Evolutionary conservation across 1,139 yeast species (phyloP).

Genomic region (Saccharomyces hybrid): DNA sequence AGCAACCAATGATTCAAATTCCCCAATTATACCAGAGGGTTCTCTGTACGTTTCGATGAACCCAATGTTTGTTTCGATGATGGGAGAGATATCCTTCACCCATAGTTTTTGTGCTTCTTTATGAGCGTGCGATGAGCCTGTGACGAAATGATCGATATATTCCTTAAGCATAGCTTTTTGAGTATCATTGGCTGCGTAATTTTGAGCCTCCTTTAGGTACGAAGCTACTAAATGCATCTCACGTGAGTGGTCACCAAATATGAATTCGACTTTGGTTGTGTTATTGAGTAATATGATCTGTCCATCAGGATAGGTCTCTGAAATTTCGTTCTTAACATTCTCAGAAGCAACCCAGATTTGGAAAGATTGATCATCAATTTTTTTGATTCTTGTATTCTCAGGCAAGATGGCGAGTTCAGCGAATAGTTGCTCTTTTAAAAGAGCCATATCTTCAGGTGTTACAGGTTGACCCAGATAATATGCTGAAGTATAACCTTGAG

Average conservation of each 20-base stretch:
- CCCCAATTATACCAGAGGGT: slow-evolving; percentile 87
- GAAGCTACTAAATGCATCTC: slow-evolving; percentile 56
- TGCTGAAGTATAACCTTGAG: slow-evolving; percentile 62
- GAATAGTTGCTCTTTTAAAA: slow-evolving; percentile 52
- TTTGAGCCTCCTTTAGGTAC: slow-evolving; percentile 48
- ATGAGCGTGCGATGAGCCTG: slow-evolving; percentile 83
- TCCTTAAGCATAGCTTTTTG: slow-evolving; percentile 56
- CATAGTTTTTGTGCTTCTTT: slow-evolving; percentile 76
- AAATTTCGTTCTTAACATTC: slow-evolving; percentile 35
- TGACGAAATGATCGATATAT: slow-evolving; percentile 62
- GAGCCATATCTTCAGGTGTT: slow-evolving; percentile 53
- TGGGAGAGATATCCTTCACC: slow-evolving; percentile 82
- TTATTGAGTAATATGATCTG: slow-evolving; percentile 33
- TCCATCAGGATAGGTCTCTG: slow-evolving; percentile 37
- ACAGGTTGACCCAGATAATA: slow-evolving; percentile 50
- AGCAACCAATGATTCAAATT: slow-evolving; percentile 91
- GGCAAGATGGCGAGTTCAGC: slow-evolving; percentile 62
- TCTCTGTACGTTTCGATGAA: slow-evolving; percentile 89
- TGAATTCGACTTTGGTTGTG: slow-evolving; percentile 39
- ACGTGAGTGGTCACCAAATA: slow-evolving; percentile 66
- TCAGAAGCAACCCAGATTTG: slow-evolving; percentile 58
- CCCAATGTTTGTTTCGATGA: slow-evolving; percentile 79
- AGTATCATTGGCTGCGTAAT: slow-evolving; percentile 63
- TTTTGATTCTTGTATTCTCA: slow-evolving; percentile 70
- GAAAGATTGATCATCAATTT: slow-evolving; percentile 37